Evolutionary conservation across 2,329 filamentous ascomycete species (phyloP), one percentile per base, ranked within the genome.

Genomic region (Drechslerella stenobrocha): DNA sequence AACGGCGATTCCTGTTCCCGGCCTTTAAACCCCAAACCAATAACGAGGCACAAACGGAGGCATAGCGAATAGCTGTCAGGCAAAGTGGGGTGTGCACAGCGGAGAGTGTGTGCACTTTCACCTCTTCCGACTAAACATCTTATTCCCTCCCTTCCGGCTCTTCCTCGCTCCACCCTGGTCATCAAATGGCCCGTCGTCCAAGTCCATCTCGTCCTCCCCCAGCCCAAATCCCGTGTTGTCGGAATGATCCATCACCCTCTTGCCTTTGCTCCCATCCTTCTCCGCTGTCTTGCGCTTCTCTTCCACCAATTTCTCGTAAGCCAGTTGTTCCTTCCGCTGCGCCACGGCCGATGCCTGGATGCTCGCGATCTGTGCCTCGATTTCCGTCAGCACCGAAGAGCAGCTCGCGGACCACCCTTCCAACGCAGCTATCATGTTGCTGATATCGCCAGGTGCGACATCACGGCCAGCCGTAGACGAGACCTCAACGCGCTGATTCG

Each of bases 391-490:
- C 1, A 90, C 89, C 2, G 80, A 78, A 3, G 84, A 83, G 79
- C 92, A 97, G 63, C 90, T 85, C n/a, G 77, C 79, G 52, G 87
- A 85, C 92, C 92, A 98, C 57, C 81, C 81, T 26, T 81, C 80
- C 8, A 98, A 81, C 9, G 85, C 83, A 2, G 78, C 76, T 24
- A 90, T 81, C 78, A 96, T 86, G 0, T 78, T 77, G 0, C 85
- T 83, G 9, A 96, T 81, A 58, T 86, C 84, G 60, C 84, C 84
- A 0, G 90, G 90, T 0, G 84, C 82, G 1, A 96, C 83, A 75
- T 98, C 93, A 18, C 93, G 90, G 0, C 93, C 88, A 0, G 91
- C 85, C 28, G 96, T 85, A 67, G 88, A 87, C 51, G 86, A 87
- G 55, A 97, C 85, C 74, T 87, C 83, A 20, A 97, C 87, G 66